Conservation (phyloP, 345 rosid genomes). For the Ceriops zippeliana region DNA sequence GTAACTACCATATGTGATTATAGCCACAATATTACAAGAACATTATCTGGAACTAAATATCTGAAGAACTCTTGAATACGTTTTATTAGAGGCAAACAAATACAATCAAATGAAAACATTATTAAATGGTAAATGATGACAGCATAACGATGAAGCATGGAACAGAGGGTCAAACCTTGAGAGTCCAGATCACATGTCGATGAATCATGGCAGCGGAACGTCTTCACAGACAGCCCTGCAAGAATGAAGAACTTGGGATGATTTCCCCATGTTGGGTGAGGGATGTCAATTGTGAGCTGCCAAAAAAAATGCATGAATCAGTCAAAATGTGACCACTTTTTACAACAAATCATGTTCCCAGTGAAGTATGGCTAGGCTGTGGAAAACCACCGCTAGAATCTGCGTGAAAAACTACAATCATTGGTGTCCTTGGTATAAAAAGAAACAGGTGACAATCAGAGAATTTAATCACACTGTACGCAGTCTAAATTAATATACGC, state of each 20-base stretch:
- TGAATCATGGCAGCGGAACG: conserved; percentile 76
- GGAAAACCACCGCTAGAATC: too few species aligned
- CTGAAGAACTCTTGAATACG: too few species aligned
- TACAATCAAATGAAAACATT: background rate
- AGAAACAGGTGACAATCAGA: background rate
- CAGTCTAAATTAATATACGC: too few species aligned
- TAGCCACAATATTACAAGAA: background rate
- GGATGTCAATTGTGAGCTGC: conserved; percentile 67
- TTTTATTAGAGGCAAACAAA: background rate
- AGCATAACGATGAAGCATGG: background rate
- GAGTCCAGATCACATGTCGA: conserved; percentile 72
- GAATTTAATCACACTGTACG: background rate
- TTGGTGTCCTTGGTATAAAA: background rate
- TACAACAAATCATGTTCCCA: background rate
- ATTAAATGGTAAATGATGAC: background rate
- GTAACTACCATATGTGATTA: background rate
- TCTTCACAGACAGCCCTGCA: conserved; percentile 66
- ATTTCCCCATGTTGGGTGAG: conserved; percentile 85
- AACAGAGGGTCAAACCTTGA: conserved; percentile 41
- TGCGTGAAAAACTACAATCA: background rate
- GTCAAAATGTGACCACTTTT: background rate
- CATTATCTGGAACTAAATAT: background rate
- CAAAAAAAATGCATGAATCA: conserved; percentile 16
- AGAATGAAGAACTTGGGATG: conserved; percentile 64
- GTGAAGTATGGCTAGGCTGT: too few species aligned